Evolutionary conservation across 768 basidiomycete genomes (phyloP), one percentile per base, ranked within the genome.

Genomic region (Tulasnella sp.): DNA sequence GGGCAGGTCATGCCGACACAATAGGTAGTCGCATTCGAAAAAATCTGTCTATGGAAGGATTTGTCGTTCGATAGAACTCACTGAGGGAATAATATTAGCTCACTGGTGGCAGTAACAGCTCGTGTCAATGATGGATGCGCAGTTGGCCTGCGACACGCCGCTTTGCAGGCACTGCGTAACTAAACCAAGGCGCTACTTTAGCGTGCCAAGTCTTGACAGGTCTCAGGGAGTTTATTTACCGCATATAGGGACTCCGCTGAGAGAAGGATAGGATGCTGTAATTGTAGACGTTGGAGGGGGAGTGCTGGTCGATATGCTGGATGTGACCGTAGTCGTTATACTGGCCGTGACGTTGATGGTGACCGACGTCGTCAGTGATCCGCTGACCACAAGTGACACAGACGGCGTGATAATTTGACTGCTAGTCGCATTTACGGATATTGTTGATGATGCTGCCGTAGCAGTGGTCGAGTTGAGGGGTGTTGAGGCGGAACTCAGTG

Each of bases 31-130:
- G 50, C 32, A 34, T 52, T 52, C 32, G 50, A 27, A 40, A 52
- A 52, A 15, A 40, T 14, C 17, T 35, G 50, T 52, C 50, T 52
- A 15, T 49, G n/a, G 23, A 34, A n/a, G 9, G 15, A 51, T 14
- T 25, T 7, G 19, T 39, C 49, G 25, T 32, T 35, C 49, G 8
- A 35, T n/a, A n/a, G n/a, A n/a, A n/a, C n/a, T n/a, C n/a, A n/a
- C n/a, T n/a, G n/a, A n/a, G n/a, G n/a, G n/a, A n/a, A n/a, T 39
- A 12, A n/a, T n/a, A n/a, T n/a, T n/a, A 0, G 34, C 50, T 52
- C 25, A 52, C 50, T 40, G 32, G 32, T 36, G n/a, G 37, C 50
- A 52, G 37, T 52, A 52, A 52, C 50, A 52, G 34, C 34, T 52
- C 50, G 37, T 40, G 29, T 52, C 50, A 34, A 52, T 40, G 37